Conservation (phyloP, 2,329 filamentous ascomycete genomes). For the Pyrenophora tritici-repentis region DNA sequence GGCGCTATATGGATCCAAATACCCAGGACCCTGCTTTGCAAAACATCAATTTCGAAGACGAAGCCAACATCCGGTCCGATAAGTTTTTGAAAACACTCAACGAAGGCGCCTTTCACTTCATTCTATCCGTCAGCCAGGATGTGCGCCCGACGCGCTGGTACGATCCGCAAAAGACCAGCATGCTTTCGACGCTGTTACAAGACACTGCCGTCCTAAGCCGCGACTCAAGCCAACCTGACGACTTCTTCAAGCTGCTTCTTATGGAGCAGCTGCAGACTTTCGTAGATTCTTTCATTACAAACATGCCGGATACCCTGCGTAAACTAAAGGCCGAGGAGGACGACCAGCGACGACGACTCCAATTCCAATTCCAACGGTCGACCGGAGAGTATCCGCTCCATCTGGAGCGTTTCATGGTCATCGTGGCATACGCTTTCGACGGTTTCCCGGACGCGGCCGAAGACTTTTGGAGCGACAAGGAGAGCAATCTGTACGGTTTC, state of each 20-base stretch:
- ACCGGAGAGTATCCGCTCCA: conserved; percentile 62
- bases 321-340: conserved; percentile 88
- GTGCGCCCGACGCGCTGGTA: conserved; percentile 82
- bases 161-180: conserved; percentile 80
- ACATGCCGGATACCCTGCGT: conserved; percentile 89
- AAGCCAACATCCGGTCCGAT: conserved; percentile 72
- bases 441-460: conserved; percentile 81
- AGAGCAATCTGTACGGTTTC: conserved; percentile 92
- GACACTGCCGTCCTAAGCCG: conserved; percentile 72
- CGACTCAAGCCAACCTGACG: conserved; percentile 71
- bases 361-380: conserved; percentile 50
- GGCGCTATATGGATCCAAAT: conserved; percentile 79
- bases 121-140: conserved; percentile 82
- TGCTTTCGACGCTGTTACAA: conserved; percentile 81
- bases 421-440: conserved; percentile 91
- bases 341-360: conserved; percentile 67
- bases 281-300: conserved; percentile 89
- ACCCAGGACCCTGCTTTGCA: conserved; percentile 54
- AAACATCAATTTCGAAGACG: conserved; percentile 67
- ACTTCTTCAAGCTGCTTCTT: conserved; percentile 71
- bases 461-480: conserved; percentile 89
- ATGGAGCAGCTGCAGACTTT: conserved; percentile 86
- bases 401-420: conserved; percentile 86
- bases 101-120: conserved; percentile 90
- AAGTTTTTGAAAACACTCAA: conserved; percentile 77